Evolutionary conservation across 352 stramenopile species (phyloP), one percentile per base, ranked within the genome.

Genomic region (Phytophthora pluvialis): DNA sequence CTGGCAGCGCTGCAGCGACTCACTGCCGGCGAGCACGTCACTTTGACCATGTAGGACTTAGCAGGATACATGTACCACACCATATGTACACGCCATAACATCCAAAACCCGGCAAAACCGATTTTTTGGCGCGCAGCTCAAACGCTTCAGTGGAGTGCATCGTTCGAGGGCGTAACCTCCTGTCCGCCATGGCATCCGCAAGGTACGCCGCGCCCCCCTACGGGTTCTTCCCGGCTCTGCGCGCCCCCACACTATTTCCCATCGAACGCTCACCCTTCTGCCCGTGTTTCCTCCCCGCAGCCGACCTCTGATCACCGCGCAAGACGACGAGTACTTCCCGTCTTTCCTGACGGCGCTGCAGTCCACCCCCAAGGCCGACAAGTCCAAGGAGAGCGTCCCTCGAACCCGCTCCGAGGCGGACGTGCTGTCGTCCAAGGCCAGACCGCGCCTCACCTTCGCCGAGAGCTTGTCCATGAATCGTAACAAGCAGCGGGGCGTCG

Each of bases 261-360:
- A 47, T 45, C 13, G 31, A 18, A 10, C 46, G 11, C 55, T 54
- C 25, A 67, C 29, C n/a, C 28, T 39, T 57, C 3, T 56, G 2
- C 9, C 25, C 10, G 1, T 47, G 8, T 39, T 45, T 53, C 1
- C 26, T 54, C 25, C 12, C 10, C 11, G 5, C 29, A 68, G 65
- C 40, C 60, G 68, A 56, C 33, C 63, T n/a, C 44, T 80, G 11
- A 64, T 57, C 35, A 62, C 68, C 44, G 66, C 62, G 1, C 69
- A 71, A 59, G 84, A 93, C 16, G 82, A 93, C 28, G 84, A 93
- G 44, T 93, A 88, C 69, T 93, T 93, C 47, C 84, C 84, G 33
- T 82, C 81, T 15, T 80, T 91, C 49, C 71, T 93, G 7, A 93
- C 84, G 3, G 80, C 81, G 5, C 21, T 73, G 10, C 78, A 83